These are phyloP conservation scores for Atkinsonella texensis DNA, from an alignment of 2,329 filamentous ascomycete species.

Conservation along the genomic window DNA sequence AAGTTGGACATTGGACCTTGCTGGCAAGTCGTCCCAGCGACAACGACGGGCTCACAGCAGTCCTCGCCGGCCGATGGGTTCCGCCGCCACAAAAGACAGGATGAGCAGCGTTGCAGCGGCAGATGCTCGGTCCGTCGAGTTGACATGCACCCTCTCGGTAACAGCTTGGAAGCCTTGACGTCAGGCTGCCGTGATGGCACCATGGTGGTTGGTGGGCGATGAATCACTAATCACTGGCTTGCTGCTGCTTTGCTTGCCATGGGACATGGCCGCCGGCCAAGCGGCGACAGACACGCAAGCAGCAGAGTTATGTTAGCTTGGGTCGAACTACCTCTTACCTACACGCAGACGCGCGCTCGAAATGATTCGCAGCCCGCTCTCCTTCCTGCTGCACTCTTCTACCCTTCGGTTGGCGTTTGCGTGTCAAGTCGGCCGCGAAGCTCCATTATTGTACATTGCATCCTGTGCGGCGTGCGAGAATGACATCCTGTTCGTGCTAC, in stretches of 20 bases:
- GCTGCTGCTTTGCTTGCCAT: not conserved
- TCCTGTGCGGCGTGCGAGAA: no score
- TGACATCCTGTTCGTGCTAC: not conserved
- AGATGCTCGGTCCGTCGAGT: no score
- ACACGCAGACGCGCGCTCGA: not conserved
- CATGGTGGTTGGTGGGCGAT: not conserved
- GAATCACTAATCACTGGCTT: not conserved
- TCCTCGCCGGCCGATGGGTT: not conserved
- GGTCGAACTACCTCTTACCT: not conserved
- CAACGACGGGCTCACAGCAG: not conserved
- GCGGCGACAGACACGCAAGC: not conserved
- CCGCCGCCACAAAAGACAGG: not conserved
- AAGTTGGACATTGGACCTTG: not conserved
- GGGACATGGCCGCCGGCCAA: not conserved
- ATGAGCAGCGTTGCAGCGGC: no score
- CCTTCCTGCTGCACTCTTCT: not conserved
- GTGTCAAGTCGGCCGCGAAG: not conserved
- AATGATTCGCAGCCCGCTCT: constrained; percentile 1
- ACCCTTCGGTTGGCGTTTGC: no score
- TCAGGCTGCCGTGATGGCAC: not conserved
- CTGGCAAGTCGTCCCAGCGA: not conserved
- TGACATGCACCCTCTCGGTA: no score
- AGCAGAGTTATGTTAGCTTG: not conserved
- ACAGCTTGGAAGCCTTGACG: not conserved
- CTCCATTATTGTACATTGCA: not conserved